phyloP scores from a whole-genome alignment of 805 yeast species.

The Metschnikowia vanudenii region DNA sequence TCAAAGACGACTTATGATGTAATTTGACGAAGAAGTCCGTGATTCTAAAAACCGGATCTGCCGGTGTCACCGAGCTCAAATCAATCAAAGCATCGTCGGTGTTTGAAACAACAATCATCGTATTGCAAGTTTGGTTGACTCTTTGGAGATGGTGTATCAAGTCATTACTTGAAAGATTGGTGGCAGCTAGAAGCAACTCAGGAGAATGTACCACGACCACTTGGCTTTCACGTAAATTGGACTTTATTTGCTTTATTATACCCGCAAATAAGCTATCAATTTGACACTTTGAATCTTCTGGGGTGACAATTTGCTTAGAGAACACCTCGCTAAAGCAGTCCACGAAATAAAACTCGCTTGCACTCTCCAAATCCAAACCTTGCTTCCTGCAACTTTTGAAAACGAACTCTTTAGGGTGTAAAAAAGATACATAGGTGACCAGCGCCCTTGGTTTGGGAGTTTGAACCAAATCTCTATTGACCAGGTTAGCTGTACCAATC shows the following conservation, averaged over 20 bases:
- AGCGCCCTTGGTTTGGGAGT: slow-evolving; percentile 23
- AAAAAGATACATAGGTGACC: slow-evolving; percentile 37
- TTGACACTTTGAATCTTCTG: slow-evolving; percentile 19
- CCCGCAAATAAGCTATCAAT: slow-evolving; percentile 20
- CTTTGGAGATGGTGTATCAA: slow-evolving; percentile 30
- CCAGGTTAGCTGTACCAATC: slow-evolving; percentile 47
- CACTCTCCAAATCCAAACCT: slow-evolving; percentile 32
- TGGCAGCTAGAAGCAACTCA: slow-evolving; percentile 47
- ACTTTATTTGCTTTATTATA: slow-evolving; percentile 14
- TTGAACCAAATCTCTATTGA: slow-evolving; percentile 27
- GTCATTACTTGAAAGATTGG: slow-evolving; percentile 34
- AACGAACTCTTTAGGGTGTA: slow-evolving; percentile 33
- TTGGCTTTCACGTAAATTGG: slow-evolving; percentile 12
- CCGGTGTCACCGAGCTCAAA: slow-evolving; percentile 19
- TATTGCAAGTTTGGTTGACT: slow-evolving; percentile 32
- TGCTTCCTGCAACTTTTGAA: slow-evolving; percentile 37
- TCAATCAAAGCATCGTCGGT: slow-evolving; percentile 39
- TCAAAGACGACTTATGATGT: slow-evolving; percentile 49
- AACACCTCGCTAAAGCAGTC: slow-evolving; percentile 51
- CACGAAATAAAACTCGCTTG: slow-evolving; percentile 32
- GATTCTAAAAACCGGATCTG: slow-evolving; percentile 40
- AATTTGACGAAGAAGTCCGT: slow-evolving; percentile 48
- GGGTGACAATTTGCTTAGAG: slow-evolving; percentile 26
- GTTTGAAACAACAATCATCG: slow-evolving; percentile 37
- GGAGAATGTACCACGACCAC: slow-evolving; percentile 46